phyloP scores from a whole-genome alignment of 768 basidiomycete genomes.

The Multifurca ochricompacta region DNA sequence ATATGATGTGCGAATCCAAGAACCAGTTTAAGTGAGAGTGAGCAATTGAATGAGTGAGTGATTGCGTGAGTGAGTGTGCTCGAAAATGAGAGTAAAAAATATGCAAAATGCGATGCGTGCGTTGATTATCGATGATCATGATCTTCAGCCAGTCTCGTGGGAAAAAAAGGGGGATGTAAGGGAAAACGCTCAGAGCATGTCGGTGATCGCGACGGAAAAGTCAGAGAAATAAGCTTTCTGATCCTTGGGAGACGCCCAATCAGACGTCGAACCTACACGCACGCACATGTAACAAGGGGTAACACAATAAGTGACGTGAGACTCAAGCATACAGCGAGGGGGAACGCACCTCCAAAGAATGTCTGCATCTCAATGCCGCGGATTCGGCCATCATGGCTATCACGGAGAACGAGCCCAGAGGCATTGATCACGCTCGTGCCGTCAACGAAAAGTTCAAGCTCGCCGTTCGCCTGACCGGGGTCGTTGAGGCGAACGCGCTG shows the following conservation, averaged over 20 bases:
- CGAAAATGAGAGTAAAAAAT: too few species aligned
- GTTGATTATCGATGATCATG: too few species aligned
- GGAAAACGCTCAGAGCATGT: constrained; percentile 22
- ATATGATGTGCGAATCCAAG: too few species aligned
- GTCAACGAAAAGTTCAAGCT: constrained; percentile 57
- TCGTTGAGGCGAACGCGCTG: constrained; percentile 73
- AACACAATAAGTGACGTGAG: too few species aligned
- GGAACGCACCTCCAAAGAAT: constrained; percentile 66
- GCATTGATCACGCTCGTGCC: constrained; percentile 59
- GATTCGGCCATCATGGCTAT: constrained; percentile 41
- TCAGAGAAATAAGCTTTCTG: constrained; percentile 63
- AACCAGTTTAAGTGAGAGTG: too few species aligned
- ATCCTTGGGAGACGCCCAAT: constrained; percentile 53
- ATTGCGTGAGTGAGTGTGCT: too few species aligned
- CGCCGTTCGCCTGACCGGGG: constrained; percentile 59
- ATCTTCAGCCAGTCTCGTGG: too few species aligned
- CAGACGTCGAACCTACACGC: constrained; percentile 36
- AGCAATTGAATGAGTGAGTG: too few species aligned
- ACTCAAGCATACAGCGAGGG: too few species aligned
- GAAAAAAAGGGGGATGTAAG: too few species aligned
- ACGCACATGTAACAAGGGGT: constrained; percentile 19
- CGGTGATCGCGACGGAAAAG: constrained; percentile 56
- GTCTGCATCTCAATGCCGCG: constrained; percentile 68
- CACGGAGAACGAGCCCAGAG: constrained; percentile 42
- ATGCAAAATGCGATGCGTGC: too few species aligned